Evolutionary conservation across 495 filamentous ascomycete species (phyloP), one percentile per base, ranked within the genome.

Genomic region (Aspergillus saccharolyticus): DNA sequence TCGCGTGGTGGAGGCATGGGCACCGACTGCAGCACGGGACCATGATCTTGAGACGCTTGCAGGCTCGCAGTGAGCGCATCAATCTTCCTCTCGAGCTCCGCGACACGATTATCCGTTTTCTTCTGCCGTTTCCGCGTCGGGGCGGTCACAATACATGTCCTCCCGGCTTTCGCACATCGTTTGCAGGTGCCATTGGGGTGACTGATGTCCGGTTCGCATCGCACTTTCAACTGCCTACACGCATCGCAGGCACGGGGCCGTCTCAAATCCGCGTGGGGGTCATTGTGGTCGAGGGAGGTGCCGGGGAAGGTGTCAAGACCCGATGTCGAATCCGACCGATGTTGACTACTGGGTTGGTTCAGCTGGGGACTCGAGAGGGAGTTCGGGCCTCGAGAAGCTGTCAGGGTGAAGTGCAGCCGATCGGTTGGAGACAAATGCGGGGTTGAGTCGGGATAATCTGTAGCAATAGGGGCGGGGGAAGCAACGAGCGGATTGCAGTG

Each of bases 51-150:
- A 10, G 78, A 56, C 1, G 85, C 83, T 30, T 89, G 82, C 53
- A 96, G 64, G 50, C 81, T 89, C 0, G 89, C 89, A 2, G 89
- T 96, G 69, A 96, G 67, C 12, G 85, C 89, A 74, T 96, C 90
- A 50, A 98, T 92, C 75, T 95, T 96, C 74, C 86, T 90, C 73
- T 98, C 94, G 44, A 98, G 77, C 73, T 97, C 93, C 15, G 91
- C 87, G 8, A 98, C 91, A 42, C 92, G 83, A 56, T 83, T 91
- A 67, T 96, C 94, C 24, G 89, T 90, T 77, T 96, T 97, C 77
- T 94, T 96, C 75, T 92, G 89, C 25, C 93, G 79, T 71, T 96
- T 97, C 15, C 91, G 79, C 14, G 83, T 90, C 1, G 92, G 91
- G 22, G 83, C 82, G 8, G 91, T 96, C 39, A 95, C 86, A 28